Base-by-base conservation (phyloP, 768 basidiomycete genomes). In the Obba rivulosa region DNA sequence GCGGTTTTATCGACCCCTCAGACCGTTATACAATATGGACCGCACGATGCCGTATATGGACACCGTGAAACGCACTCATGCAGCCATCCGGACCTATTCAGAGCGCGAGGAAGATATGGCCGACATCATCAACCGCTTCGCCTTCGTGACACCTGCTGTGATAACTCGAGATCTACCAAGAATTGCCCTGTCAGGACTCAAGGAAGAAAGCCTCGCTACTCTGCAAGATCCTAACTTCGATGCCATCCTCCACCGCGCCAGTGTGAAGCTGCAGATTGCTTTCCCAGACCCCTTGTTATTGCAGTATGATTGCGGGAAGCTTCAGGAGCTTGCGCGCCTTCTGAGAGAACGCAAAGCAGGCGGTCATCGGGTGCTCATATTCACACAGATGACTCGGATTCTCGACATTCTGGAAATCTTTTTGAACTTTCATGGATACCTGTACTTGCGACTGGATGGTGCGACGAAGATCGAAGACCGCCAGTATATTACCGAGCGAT, bases 341-440 rank as follows among this genome's bases (percentile, higher is more conserved):
- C 73, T 98, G 9, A 80, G 90, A 39, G 80, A 88, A 64, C 87
- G 82, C 66, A 92, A 93, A 61, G 79, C 82, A 0, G 91, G 82
- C 5, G 92, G 92, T 0, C 93, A 96, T 62, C 86, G 94, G 7
- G 77, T 89, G 21, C 75, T 98, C 41, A 94, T 98, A 53, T 98
- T 98, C 67, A 97, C 94, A 0, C 94, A 98, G 60, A 97, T 97
- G 94, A 95, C 94, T 24, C 77, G 78, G 51, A 85, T 98, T 25
- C 75, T 98, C 50, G 94, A 98, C 62, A 91, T 98, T 51, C 77
- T 98, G 45, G 94, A 97, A 63, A 83, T 85, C 16, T 98, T 92
- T 66, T 76, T 97, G 49, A 94, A 87, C 58, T 83, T 92, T 48
- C 92, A 93, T 60, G 94, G 94, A 0, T 88, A 94, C 62, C 78